Evolutionary conservation across 495 filamentous ascomycete species (phyloP).

Genomic region (Xylaria telfairii): DNA sequence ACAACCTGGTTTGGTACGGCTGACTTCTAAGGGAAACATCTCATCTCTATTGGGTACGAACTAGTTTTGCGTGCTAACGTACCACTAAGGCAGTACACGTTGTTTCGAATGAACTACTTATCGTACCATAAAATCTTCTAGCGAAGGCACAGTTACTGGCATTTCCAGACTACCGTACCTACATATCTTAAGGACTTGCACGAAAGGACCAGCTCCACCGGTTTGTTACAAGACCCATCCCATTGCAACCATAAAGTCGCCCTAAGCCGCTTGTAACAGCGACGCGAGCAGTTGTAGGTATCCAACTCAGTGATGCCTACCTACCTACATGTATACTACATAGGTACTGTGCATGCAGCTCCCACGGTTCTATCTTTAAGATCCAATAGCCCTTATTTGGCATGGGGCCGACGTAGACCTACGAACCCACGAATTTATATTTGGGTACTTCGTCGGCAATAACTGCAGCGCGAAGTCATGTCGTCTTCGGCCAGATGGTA

Average conservation of each 20-base stretch:
- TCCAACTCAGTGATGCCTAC: not conserved
- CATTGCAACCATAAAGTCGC: not conserved
- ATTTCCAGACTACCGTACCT: not conserved
- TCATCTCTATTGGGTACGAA: not conserved
- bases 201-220: not conserved
- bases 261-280: not conserved
- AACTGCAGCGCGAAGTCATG: not conserved
- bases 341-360: too few species aligned
- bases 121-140: slow-evolving; percentile 15
- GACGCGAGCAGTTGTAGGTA: not conserved
- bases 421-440: not conserved
- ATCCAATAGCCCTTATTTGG: not conserved
- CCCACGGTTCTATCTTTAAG: not conserved
- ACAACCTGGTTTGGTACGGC: slow-evolving; percentile 4
- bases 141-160: not conserved
- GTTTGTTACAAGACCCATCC: slow-evolving; percentile 19
- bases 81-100: not conserved
- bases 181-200: not conserved
- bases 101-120: slow-evolving; percentile 18
- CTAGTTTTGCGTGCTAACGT: not conserved
- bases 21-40: slow-evolving; percentile 7
- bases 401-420: too few species aligned
- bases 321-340: too few species aligned
- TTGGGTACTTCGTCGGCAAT: not conserved
- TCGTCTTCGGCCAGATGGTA: not conserved